Conservation (phyloP, 805 yeast genomes). For the Yamadazyma laniorum region DNA sequence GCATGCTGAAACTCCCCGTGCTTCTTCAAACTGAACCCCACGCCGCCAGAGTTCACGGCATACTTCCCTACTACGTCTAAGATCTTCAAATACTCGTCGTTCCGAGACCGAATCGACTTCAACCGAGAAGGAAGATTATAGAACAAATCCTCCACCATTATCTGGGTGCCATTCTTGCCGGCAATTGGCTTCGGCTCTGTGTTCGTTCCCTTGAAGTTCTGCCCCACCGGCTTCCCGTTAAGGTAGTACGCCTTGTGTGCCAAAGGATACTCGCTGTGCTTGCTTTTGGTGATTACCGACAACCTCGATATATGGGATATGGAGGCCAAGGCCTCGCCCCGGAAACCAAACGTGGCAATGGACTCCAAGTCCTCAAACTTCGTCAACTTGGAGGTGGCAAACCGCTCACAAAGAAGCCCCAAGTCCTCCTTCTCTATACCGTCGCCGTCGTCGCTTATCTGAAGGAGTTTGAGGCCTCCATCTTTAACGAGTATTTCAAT, state of each 20-base stretch:
- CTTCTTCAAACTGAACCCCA: constrained; percentile 79
- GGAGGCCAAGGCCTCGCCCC: constrained; percentile 96
- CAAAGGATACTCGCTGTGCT: constrained; percentile 49
- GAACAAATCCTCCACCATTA: constrained; percentile 83
- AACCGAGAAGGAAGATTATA: constrained; percentile 82
- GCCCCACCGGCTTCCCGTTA: constrained; percentile 59
- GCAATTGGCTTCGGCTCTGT: constrained; percentile 71
- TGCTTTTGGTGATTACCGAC: constrained; percentile 67
- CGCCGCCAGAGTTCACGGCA: constrained; percentile 66
- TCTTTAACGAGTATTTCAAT: constrained; percentile 84
- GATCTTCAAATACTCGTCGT: constrained; percentile 75
- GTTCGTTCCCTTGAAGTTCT: constrained; percentile 35
- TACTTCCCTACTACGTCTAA: constrained; percentile 82
- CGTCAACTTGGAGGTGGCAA: constrained; percentile 83
- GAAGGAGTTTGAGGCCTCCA: constrained; percentile 86
- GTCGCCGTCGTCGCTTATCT: constrained; percentile 83
- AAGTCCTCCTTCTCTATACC: constrained; percentile 79
- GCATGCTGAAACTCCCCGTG: constrained; percentile 71
- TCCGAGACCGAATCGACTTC: constrained; percentile 58
- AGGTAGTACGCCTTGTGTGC: constrained; percentile 72
- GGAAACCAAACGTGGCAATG: constrained; percentile 83
- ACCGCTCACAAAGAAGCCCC: constrained; percentile 79
- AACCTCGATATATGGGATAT: constrained; percentile 87
- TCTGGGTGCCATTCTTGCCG: constrained; percentile 83
- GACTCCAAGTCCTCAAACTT: constrained; percentile 71